Percentiles rank a stretch among this genome's conserved stretches.
phyloP scores from a whole-genome alignment of 1,284 basidiomycete species.

The Naganishia liquefaciens region DNA sequence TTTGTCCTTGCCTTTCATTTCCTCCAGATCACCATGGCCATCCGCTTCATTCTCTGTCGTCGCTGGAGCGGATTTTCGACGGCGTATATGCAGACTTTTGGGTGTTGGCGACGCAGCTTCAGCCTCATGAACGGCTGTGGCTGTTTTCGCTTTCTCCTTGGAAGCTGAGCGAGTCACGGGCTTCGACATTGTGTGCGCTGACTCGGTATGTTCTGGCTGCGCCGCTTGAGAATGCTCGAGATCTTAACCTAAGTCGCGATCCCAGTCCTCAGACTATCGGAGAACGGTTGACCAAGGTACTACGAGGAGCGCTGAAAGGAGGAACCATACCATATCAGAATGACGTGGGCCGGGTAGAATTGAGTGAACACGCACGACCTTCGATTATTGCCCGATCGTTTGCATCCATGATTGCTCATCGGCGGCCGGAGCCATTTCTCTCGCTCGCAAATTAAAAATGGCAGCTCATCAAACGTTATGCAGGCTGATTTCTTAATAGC shows the following conservation, averaged over 20 bases:
- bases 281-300: too few species aligned
- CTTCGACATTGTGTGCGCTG: not conserved
- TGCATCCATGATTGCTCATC: constrained; percentile 8
- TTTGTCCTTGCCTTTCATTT: not conserved
- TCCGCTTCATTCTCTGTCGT: not conserved
- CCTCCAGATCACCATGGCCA: not conserved
- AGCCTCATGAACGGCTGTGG: not conserved
- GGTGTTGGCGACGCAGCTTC: constrained; percentile 12
- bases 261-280: too few species aligned
- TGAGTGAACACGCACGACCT: too few species aligned
- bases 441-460: not conserved
- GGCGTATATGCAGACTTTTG: constrained; percentile 6
- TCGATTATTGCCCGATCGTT: not conserved
- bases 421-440: not conserved
- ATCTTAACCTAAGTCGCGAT: too few species aligned
- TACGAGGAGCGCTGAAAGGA: too few species aligned
- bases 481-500: not conserved
- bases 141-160: constrained; percentile 7
- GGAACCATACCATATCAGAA: not conserved
- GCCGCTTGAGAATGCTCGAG: not conserved
- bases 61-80: constrained; percentile 13
- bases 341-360: constrained; percentile 12
- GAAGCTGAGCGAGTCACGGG: constrained; percentile 16
- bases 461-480: not conserved
- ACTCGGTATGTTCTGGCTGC: not conserved